Evolutionary conservation across 805 yeast species (phyloP), one percentile per base, ranked within the genome.

Genomic region (Kazachstania taianensis): DNA sequence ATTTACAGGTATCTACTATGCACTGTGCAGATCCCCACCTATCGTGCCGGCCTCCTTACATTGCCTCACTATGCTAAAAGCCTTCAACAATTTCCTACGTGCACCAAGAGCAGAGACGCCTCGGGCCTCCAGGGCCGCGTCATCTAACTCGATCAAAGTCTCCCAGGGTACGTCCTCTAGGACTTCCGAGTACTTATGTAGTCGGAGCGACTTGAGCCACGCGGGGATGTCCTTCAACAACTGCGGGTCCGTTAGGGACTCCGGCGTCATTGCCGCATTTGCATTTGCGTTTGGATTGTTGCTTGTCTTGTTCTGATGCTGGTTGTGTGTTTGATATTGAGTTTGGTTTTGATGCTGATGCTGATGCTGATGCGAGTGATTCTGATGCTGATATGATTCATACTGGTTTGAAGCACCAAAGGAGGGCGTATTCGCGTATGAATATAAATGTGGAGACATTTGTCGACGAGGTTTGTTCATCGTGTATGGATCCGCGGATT

Each of bases 31-130:
- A n/a, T n/a, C n/a, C n/a, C n/a, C n/a, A n/a, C n/a, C n/a, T n/a
- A n/a, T n/a, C n/a, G n/a, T n/a, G n/a, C 66, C 65, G 5, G 52
- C 57, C 40, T 65, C 70, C 45, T 67, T 67, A 31, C 68, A 66
- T 25, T 70, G 79, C 50, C 74, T 75, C 30, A 89, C 94, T 38
- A 78, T 79, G 41, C 77, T 82, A 63, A 92, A 92, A 25, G 94
- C 94, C 63, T 92, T 92, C 50, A 92, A 63, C 57, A 92, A 70
- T 62, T 92, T 92, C 39, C 96, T 73, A 44, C 99, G 69, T 1
- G 99, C 99, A 5, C 99, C 99, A 45, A 92, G 68, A 0, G 98
- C 96, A 45, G 77, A 73, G 28, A 92, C 96, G 5, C 99, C 99
- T 39, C 76, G 68, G 3, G 67, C 69, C 45, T 79, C 85, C 49